Evolutionary conservation across 805 yeast genomes (phyloP), one percentile per base, ranked within the genome.

Genomic region (Starmerella tilneyi): DNA sequence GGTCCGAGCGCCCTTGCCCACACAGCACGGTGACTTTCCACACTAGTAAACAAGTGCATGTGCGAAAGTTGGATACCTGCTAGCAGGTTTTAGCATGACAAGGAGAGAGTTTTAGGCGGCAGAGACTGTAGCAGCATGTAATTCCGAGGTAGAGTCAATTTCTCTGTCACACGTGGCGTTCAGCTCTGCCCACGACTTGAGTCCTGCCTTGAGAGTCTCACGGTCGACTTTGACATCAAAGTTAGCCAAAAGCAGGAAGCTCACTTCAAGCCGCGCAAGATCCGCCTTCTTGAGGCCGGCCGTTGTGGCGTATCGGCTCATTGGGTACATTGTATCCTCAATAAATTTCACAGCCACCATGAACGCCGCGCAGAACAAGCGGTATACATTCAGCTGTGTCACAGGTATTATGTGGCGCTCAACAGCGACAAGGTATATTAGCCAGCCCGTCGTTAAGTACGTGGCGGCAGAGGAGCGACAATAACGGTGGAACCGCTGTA

Each of bases 171-270:
- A 8, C 19, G 28, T 15, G 23, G 26, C 13, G 20, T 38, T 43
- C n/a, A 47, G 30, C 5, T 12, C 40, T 1, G 47, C 50, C 52
- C 52, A 49, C 2, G 37, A 21, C 17, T n/a, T 3, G 11, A 48
- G 30, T 5, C 23, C 31, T 9, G 31, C n/a, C 22, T 21, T 43
- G n/a, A 49, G 27, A 5, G 24, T 31, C 12, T 49, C 51, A 2
- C 50, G 41, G 46, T 71, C 71, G 7, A 72, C 70, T 35, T 66
- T 68, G 45, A 76, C 59, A 39, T 72, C 69, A 56, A 74, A 76
- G 54, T 74, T 71, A 41, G 72, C 49, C 37, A 75, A 55, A 52
- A 71, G 72, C 46, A 76, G 58, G 31, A 75, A 61, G 1, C 76
- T 69, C 17, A 74, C 67, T 53, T 76, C 81, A 35, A 76, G 59